Evolutionary conservation across 2,329 filamentous ascomycete genomes (phyloP).

Genomic region (Diaporthe citriasiana): DNA sequence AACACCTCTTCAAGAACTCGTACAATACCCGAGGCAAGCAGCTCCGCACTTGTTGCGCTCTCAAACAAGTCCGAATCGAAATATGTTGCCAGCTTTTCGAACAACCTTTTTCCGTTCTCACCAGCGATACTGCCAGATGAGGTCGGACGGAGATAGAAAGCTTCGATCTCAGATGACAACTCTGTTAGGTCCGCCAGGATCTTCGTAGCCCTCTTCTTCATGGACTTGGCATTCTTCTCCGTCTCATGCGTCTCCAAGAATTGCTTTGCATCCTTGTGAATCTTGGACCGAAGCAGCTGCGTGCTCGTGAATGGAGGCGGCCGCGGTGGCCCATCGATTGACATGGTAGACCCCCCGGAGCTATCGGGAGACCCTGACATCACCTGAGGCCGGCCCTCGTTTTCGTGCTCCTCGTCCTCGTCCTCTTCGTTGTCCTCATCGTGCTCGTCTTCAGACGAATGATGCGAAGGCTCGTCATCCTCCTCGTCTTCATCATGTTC

Average conservation of each 20-base stretch:
- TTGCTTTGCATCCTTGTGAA: conserved; percentile 81
- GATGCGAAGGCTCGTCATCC: conserved; percentile 56
- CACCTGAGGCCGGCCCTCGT: conserved; percentile 64
- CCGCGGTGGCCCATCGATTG: conserved; percentile 68
- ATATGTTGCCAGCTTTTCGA: conserved; percentile 81
- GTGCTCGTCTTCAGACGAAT: conserved; percentile 55
- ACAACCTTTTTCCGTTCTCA: conserved; percentile 74
- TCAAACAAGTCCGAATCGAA: conserved; percentile 92
- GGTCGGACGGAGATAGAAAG: conserved; percentile 74
- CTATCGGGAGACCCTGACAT: conserved; percentile 76
- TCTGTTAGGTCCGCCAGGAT: conserved; percentile 81
- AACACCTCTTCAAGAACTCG: conserved; percentile 87
- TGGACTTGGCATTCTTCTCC: conserved; percentile 76
- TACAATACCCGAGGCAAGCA: conserved; percentile 92
- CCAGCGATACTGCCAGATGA: conserved; percentile 58
- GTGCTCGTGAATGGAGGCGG: conserved; percentile 60
- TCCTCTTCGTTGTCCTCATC: conserved; percentile 68
- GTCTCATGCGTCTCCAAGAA: conserved; percentile 89
- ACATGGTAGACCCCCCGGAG: conserved; percentile 77
- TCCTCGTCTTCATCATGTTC: conserved; percentile 64
- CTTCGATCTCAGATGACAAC: conserved; percentile 79
- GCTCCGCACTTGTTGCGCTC: conserved; percentile 94
- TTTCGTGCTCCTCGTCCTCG: conserved; percentile 65
- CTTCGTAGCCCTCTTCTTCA: conserved; percentile 83
- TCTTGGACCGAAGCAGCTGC: conserved; percentile 77